phyloP scores from a whole-genome alignment of 225 moss, liverwort and hornwort genomes.

The Physcomitrium patens region DNA sequence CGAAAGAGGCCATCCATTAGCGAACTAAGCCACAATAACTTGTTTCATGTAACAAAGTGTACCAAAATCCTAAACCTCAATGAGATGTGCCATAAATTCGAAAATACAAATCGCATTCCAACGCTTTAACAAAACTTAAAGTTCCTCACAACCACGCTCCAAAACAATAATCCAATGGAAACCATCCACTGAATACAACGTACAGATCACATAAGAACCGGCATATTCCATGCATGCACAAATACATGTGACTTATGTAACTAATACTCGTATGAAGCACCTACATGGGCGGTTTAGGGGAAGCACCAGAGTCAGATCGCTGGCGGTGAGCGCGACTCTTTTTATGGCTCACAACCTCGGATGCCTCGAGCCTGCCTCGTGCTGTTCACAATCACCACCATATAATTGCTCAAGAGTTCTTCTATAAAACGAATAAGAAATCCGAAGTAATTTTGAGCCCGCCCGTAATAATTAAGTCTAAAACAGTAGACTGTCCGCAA shows the following conservation, averaged over 20 bases:
- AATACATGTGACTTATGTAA: background rate
- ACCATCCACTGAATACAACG: too few species aligned
- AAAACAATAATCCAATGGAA: too few species aligned
- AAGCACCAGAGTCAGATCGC: slow-evolving; percentile 47
- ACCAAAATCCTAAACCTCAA: background rate
- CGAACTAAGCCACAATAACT: background rate
- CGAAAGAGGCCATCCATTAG: slow-evolving; percentile 21
- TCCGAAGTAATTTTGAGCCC: background rate
- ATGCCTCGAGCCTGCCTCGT: slow-evolving; percentile 74
- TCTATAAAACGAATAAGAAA: background rate
- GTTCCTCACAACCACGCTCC: too few species aligned
- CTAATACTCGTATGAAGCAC: background rate
- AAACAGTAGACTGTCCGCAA: too few species aligned
- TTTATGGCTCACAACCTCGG: slow-evolving; percentile 73
- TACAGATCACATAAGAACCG: background rate
- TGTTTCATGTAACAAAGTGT: background rate
- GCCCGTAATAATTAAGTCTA: background rate
- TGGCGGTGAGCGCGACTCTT: slow-evolving; percentile 82
- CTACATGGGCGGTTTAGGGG: background rate
- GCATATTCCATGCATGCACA: background rate
- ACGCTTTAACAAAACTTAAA: too few species aligned
- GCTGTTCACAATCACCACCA: slow-evolving; percentile 44
- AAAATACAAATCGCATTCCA: background rate
- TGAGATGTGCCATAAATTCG: background rate
- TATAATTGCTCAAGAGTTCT: slow-evolving; percentile 3